phyloP scores from a whole-genome alignment of 2,329 filamentous ascomycete species.

The Penicillium olsonii region DNA sequence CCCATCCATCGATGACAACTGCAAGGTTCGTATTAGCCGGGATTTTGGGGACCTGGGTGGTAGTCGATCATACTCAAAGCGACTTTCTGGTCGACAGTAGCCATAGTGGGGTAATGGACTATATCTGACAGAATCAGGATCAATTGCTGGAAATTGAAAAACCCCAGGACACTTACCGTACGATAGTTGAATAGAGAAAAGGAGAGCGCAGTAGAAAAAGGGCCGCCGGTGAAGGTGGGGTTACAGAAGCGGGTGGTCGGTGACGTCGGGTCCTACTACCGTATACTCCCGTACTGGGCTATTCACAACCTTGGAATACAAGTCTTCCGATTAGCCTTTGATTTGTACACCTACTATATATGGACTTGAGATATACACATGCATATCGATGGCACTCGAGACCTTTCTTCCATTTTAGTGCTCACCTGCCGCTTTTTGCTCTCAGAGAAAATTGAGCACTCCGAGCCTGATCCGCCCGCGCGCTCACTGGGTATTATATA shows the following conservation, averaged over 20 bases:
- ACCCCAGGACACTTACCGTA: conserved; percentile 13
- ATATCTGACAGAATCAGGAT: conserved; percentile 14
- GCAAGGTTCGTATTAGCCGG: conserved; percentile 32
- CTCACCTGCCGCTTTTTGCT: too few relatives aligned
- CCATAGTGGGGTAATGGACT: conserved; percentile 53
- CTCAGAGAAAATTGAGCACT: too few relatives aligned
- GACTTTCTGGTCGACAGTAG: conserved; percentile 68
- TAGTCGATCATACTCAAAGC: conserved; percentile 61
- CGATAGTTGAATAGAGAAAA: conserved; percentile 16
- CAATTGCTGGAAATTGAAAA: conserved; percentile 20
- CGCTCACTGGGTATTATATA: too few relatives aligned
- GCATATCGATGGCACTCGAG: too few relatives aligned
- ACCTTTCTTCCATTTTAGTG: too few relatives aligned
- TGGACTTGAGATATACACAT: too few relatives aligned
- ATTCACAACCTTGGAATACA: conserved; percentile 7
- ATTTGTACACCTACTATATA: too few relatives aligned
- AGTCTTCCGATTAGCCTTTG: not conserved
- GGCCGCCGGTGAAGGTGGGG: conserved; percentile 35
- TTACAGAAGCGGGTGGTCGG: conserved; percentile 33
- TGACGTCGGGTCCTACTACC: too few relatives aligned
- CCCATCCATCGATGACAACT: conserved; percentile 99
- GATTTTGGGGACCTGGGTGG: conserved; percentile 28
- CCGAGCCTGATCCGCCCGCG: too few relatives aligned
- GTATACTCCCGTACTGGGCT: too few relatives aligned
- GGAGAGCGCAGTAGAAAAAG: conserved; percentile 19